Evolutionary conservation across 1,284 basidiomycete genomes (phyloP).

Genomic region (Fistulina hepatica): DNA sequence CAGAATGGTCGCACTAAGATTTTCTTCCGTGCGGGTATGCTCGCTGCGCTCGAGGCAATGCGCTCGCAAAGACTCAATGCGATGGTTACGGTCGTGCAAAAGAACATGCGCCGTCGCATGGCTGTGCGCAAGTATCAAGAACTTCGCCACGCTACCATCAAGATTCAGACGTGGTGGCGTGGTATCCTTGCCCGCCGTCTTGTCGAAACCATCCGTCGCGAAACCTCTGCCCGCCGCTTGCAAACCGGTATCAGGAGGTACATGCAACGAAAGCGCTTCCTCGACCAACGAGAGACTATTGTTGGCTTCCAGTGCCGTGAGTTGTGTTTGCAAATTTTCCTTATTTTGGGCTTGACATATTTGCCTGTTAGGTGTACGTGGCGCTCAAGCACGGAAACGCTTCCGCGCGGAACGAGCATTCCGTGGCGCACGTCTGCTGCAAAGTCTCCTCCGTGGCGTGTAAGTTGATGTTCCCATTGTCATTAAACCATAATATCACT

Average conservation of each 20-base stretch:
- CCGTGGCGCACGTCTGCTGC: slow-evolving; percentile 66
- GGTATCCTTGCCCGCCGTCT: slow-evolving; percentile 68
- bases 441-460: slow-evolving; percentile 84
- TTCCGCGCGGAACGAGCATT: slow-evolving; percentile 53
- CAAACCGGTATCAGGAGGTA: slow-evolving; percentile 69
- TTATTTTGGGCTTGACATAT: slow-evolving; percentile 5
- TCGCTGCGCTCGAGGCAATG: slow-evolving; percentile 90
- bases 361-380: slow-evolving; percentile 58
- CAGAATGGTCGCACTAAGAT: slow-evolving; percentile 97
- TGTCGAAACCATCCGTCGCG: slow-evolving; percentile 61
- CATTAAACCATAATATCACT: slow-evolving; percentile 5
- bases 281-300: slow-evolving; percentile 53
- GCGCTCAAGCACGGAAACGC: slow-evolving; percentile 60
- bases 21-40: slow-evolving; percentile 99
- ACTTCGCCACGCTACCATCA: slow-evolving; percentile 67
- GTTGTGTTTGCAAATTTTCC: slow-evolving; percentile 25
- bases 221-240: slow-evolving; percentile 67
- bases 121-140: slow-evolving; percentile 74
- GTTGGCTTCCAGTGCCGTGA: slow-evolving; percentile 77
- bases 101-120: slow-evolving; percentile 86
- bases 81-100: slow-evolving; percentile 92
- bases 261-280: slow-evolving; percentile 65
- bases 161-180: slow-evolving; percentile 92
- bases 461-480: slow-evolving; percentile 32
- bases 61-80: slow-evolving; percentile 82